phyloP scores from a whole-genome alignment of 1,139 yeast species.

The Ogataea hybrid region DNA sequence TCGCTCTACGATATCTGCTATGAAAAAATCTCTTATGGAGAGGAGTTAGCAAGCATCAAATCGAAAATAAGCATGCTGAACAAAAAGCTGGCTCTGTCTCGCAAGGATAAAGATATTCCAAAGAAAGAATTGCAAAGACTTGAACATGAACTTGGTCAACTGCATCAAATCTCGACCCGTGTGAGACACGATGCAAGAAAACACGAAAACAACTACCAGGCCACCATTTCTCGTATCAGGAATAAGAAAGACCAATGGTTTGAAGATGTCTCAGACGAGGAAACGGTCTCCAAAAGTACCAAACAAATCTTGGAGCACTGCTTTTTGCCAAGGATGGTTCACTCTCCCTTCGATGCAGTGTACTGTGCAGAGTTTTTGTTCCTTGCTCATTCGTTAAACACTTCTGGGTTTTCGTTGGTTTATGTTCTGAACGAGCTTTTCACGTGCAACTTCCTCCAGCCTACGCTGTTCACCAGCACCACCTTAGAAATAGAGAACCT shows the following conservation, averaged over 20 bases:
- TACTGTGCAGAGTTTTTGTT: constrained; percentile 64
- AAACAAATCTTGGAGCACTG: constrained; percentile 58
- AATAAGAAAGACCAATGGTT: constrained; percentile 37
- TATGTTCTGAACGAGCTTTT: constrained; percentile 50
- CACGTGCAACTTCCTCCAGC: constrained; percentile 43
- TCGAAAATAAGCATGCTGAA: constrained; percentile 36
- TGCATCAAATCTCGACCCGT: constrained; percentile 32
- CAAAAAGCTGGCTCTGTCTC: constrained; percentile 34
- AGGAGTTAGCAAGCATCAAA: constrained; percentile 42
- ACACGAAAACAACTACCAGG: constrained; percentile 39
- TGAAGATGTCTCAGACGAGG: constrained; percentile 22
- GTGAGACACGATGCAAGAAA: constrained; percentile 27
- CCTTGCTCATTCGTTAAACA: constrained; percentile 43
- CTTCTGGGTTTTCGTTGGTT: constrained; percentile 45
- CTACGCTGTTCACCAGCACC: constrained; percentile 67
- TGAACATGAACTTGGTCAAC: constrained; percentile 24
- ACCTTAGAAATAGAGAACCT: constrained; percentile 78
- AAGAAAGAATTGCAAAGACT: constrained; percentile 22
- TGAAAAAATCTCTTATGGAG: constrained; percentile 49
- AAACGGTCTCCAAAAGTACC: constrained; percentile 28
- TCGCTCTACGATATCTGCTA: constrained; percentile 72
- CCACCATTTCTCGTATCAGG: constrained; percentile 31
- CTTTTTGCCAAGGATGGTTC: constrained; percentile 71
- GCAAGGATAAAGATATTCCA: constrained; percentile 35
- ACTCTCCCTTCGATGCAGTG: constrained; percentile 84